Base-by-base conservation (phyloP, 2,329 filamentous ascomycete species). In the Ophiosphaerella korrae region DNA sequence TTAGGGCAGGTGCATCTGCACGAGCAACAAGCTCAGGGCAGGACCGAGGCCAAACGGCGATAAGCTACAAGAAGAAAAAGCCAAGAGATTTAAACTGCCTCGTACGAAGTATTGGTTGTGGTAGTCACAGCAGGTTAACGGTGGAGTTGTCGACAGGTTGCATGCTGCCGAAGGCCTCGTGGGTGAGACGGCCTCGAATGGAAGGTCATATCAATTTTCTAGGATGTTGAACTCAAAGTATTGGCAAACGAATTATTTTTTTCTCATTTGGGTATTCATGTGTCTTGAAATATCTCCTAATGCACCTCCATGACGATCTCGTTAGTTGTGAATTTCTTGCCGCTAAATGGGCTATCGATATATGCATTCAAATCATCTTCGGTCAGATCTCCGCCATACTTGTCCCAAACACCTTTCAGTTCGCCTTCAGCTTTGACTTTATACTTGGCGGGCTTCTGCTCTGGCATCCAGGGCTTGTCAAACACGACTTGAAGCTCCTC, bases 371-470 rank as follows among this genome's bases (percentile, higher is more conserved):
- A 50, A 1, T 70, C 64, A n/a, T 58, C 53, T 11, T 63, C 62
- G 7, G 54, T 58, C 0, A 71, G 44, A 7, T 67, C 63, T 13
- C 50, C 47, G 3, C 55, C 63, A 2, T 58, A 46, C 42, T 56
- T 66, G 18, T 72, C 64, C 73, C 73, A 75, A 0, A 72, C 66
- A 1, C 67, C 74, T 21, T 64, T 66, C 57, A 73, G 72, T 2
- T 57, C 45, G 0, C 75, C 75, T 24, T 64, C 62, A 7, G 61
- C 67, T 18, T 63, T 58, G 12, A 76, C 60, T n/a, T 67, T 72
- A 55, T 75, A 75, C 45, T 63, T 66, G 8, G 68, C 68, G 6
- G 72, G 71, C 42, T 63, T 69, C 39, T 59, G 58, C 14, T 67
- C 55, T 6, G 73, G 70, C 61, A 76, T 68, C 67, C 74, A 74